These are phyloP conservation scores for Russula virescens DNA, from an alignment of 768 basidiomycete genomes.

Conservation along the genomic window DNA sequence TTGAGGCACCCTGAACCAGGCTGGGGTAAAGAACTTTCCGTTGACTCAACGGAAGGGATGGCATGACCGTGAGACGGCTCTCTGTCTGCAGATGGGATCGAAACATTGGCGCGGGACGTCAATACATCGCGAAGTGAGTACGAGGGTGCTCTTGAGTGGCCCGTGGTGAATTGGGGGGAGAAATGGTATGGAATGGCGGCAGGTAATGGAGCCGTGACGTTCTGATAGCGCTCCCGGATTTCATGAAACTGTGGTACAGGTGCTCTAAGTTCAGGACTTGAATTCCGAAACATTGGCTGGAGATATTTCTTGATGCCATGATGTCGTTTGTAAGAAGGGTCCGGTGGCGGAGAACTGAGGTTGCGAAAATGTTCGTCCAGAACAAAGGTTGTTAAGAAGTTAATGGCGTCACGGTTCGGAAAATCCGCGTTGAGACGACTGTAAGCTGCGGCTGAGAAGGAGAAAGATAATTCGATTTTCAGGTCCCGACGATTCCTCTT, in stretches of 20 bases:
- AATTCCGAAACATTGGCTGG: background rate
- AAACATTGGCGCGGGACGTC: background rate
- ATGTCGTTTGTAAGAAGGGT: background rate
- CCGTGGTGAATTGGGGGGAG: background rate
- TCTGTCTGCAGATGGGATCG: background rate
- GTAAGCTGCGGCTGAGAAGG: background rate
- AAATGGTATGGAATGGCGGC: background rate
- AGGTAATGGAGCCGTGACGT: background rate
- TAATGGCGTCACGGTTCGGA: too few relatives aligned
- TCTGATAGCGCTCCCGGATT: background rate
- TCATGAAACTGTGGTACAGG: background rate
- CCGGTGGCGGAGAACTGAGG: background rate
- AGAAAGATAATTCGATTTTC: background rate
- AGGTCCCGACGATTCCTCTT: background rate
- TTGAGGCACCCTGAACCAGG: background rate
- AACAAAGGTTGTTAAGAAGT: background rate
- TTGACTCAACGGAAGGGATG: background rate
- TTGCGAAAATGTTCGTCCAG: background rate
- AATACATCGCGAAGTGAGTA: background rate
- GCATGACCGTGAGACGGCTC: background rate
- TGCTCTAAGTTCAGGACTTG: background rate
- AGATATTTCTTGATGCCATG: too few relatives aligned
- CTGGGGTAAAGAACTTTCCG: background rate
- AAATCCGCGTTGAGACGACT: background rate
- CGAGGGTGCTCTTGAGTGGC: background rate